Evolutionary conservation across 2,329 filamentous ascomycete species (phyloP), one percentile per base, ranked within the genome.

Genomic region (Sporothrix pallida): DNA sequence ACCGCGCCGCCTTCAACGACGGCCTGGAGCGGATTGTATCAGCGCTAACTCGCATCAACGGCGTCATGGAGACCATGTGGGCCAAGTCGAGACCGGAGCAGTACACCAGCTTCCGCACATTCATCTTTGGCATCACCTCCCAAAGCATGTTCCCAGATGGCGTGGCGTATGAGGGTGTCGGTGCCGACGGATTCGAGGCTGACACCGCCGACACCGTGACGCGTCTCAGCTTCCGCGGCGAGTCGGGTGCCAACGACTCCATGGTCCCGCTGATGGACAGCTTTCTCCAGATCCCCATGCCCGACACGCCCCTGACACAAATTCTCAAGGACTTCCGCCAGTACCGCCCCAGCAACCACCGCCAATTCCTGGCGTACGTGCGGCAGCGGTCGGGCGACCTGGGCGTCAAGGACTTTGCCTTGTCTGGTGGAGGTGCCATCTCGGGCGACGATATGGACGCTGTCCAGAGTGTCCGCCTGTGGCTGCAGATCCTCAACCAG

Each of bases 131-230:
- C 78, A 97, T 98, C 82, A 97, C 94, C 1, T 92, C 89, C 67
- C 95, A 98, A 83, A 91, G 90, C 79, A 97, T 98, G 94, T 98
- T 98, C 82, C 95, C 95, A 9, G 86, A 95, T 76, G 95, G 95
- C 9, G 95, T 98, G 8, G 83, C 97, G 65, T 98, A 98, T 81
- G 92, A 97, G 81, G 94, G 94, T 9, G 88, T 95, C 75, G 91
- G 91, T 76, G 89, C 92, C 74, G 82, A 83, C 75, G 71, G 65
- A 1, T 31, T 52, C 48, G 71, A 75, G 63, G 44, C 17, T 0
- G 48, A 58, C 3, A 42, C 20, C 4, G 63, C 65, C 1, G 62
- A 50, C 23, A n/a, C 46, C 4, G 12, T 10, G 8, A 62, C 71
- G 92, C 93, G 3, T 84, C 75, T 94, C 81, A 91, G 88, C 73